These are phyloP conservation scores for Coemansia sp. DNA, from an alignment of 192 early-diverging fungal genomes.

Conservation along the genomic window DNA sequence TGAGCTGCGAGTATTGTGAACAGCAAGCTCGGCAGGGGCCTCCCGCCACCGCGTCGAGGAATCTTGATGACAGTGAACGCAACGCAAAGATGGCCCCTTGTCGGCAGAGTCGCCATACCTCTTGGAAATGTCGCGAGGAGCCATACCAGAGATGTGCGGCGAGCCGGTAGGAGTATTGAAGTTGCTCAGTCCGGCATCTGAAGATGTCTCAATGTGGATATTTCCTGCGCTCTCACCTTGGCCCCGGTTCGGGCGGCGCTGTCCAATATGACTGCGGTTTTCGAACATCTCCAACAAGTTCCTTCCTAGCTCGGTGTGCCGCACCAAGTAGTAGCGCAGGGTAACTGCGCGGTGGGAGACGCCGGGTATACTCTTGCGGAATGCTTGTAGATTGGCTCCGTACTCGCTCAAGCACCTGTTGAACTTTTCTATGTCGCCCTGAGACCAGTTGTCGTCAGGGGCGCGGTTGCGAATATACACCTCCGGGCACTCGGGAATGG, in stretches of 20 bases:
- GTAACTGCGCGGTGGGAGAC: constrained; percentile 55
- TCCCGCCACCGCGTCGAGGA: constrained; percentile 27
- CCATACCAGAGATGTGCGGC: constrained; percentile 16
- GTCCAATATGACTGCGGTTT: constrained; percentile 52
- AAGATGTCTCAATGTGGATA: constrained; percentile 34
- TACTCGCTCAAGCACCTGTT: constrained; percentile 61
- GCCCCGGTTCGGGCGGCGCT: constrained; percentile 40
- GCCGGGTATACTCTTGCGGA: constrained; percentile 55
- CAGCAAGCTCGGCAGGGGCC: constrained; percentile 26
- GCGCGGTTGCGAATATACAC: constrained; percentile 54
- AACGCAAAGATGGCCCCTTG: constrained; percentile 10
- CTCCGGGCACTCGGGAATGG: constrained; percentile 48
- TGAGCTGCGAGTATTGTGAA: constrained; percentile 37
- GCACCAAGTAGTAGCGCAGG: constrained; percentile 63
- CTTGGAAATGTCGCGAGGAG: constrained; percentile 14
- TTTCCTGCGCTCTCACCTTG: constrained; percentile 39
- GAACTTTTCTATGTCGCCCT: constrained; percentile 56
- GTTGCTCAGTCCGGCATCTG: constrained; percentile 30
- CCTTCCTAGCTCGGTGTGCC: constrained; percentile 59
- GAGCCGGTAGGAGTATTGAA: constrained; percentile 37
- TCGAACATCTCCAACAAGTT: constrained; percentile 63
- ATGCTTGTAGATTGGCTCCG: constrained; percentile 65
- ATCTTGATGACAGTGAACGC: constrained; percentile 40
- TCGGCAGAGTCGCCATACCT: not conserved
- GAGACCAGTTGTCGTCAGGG: constrained; percentile 59